Conservation (phyloP, 495 filamentous ascomycete genomes). For the Hyaloscypha variabilis region DNA sequence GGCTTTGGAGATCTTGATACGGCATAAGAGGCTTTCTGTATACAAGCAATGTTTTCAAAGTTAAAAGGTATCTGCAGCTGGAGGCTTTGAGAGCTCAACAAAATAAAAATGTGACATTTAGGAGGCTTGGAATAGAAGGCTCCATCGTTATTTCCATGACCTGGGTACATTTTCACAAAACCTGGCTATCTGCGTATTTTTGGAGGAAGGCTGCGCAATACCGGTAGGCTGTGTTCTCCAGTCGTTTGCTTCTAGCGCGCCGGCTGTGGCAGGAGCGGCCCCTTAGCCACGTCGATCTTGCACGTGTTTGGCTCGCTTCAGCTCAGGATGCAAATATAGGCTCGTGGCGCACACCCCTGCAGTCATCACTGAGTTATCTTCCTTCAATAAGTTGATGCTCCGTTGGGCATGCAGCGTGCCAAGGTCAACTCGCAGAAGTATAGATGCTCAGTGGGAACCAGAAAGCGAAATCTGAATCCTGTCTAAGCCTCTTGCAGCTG, state of each 20-base stretch:
- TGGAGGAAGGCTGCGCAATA: not conserved
- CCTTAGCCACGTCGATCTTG: not conserved
- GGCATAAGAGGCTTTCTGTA: not conserved
- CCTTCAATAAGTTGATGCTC: not conserved
- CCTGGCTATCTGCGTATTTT: not conserved
- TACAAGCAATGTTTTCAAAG: not conserved
- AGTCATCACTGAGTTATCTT: not conserved
- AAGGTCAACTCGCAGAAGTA: no score
- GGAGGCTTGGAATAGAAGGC: not conserved
- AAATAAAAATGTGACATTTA: no score
- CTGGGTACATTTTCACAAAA: not conserved
- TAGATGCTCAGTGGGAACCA: not conserved
- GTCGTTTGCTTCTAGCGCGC: not conserved
- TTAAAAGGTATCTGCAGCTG: not conserved
- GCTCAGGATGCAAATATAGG: not conserved
- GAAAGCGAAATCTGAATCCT: not conserved
- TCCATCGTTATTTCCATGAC: not conserved
- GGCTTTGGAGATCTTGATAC: not conserved
- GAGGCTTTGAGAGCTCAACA: no score
- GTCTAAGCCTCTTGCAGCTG: not conserved
- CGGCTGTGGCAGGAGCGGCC: no score
- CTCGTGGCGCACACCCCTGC: not conserved
- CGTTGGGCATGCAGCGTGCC: not conserved
- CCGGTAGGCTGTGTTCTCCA: conserved; percentile 10
- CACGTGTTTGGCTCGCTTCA: conserved; percentile 8